These are phyloP conservation scores for Punica granatum DNA, from an alignment of 345 rosid species.

Conservation along the genomic window DNA sequence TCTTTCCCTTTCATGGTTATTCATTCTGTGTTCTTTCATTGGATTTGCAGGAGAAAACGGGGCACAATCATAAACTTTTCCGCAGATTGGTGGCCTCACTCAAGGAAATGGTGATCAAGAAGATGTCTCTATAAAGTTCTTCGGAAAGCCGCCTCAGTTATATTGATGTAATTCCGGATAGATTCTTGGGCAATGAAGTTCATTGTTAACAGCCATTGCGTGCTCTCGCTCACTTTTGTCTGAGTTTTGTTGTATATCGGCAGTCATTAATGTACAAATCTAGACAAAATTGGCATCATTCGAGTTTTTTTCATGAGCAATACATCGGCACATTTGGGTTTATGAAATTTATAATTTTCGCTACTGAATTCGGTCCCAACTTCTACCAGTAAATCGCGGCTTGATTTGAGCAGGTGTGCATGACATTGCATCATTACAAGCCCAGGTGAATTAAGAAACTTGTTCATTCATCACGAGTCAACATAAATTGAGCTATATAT, in stretches of 20 bases:
- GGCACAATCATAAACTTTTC: conserved; percentile 73
- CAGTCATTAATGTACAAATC: not conserved
- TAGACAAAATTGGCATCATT: not conserved
- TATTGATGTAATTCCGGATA: conserved; percentile 17
- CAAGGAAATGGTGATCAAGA: conserved; percentile 67
- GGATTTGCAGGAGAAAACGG: conserved; percentile 61
- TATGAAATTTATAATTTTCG: not conserved
- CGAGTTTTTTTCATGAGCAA: not conserved
- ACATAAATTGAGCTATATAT: no score
- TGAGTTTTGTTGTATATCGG: not conserved
- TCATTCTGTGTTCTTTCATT: conserved; percentile 2
- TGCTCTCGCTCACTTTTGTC: not conserved
- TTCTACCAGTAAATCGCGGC: no score
- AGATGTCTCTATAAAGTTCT: conserved; percentile 13
- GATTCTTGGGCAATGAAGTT: not conserved
- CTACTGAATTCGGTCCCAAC: no score
- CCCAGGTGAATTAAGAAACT: no score
- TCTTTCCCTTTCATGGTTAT: no score
- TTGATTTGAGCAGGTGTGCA: no score
- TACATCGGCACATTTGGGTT: not conserved
- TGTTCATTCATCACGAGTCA: no score
- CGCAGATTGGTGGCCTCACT: conserved; percentile 63
- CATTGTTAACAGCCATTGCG: not conserved
- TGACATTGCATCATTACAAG: no score
- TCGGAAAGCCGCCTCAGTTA: conserved; percentile 12